Base-by-base conservation (phyloP, 768 basidiomycete genomes). In the Boletus barrowsii region DNA sequence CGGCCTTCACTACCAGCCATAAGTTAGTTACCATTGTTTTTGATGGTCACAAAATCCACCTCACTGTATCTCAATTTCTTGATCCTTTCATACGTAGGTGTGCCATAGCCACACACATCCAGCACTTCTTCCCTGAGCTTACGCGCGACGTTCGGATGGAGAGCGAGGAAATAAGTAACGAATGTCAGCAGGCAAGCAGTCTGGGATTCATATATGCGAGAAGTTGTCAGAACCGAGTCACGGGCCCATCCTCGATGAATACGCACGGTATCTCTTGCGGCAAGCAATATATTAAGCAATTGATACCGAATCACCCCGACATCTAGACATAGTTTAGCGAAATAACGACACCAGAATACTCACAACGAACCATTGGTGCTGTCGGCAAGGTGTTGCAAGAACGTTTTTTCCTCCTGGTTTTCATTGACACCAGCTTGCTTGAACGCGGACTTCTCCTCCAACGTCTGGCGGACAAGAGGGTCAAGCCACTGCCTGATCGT, bases 261-360 rank as follows among this genome's bases (percentile, higher is more conserved):
- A 74, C 81, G 44, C 41, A 87, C 87, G 35, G 90, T 91, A 70
- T 93, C 90, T 51, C 90, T 72, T 22, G 87, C 80, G 6, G 90
- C 90, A 11, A 92, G 73, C 3, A 93, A 73, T 67, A 91, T 83
- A 63, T 83, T 92, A 45, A 92, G 75, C 13, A 92, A 69, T 58
- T 93, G 87, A 70, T 92, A 88, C 20, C 87, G 82, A 51, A 93
- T 87, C 41, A 83, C 67, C 9, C 80, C 74, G 11, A 72, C 71
- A 64, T 91, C 89, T 91, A 61, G 54, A 54, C 48, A 48, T 47
- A 20, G 32, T 11, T 60, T 30, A 62, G 65, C 24, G 29, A 53
- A 13, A 41, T 43, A 18, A 29, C 11, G 22, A 18, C 41, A 13
- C 18, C 30, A 37, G 26, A 9, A 47, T 41, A 49, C 49, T 43